phyloP scores from a whole-genome alignment of 192 early-diverging fungal genomes.

The Phlyctochytrium bullatum region DNA sequence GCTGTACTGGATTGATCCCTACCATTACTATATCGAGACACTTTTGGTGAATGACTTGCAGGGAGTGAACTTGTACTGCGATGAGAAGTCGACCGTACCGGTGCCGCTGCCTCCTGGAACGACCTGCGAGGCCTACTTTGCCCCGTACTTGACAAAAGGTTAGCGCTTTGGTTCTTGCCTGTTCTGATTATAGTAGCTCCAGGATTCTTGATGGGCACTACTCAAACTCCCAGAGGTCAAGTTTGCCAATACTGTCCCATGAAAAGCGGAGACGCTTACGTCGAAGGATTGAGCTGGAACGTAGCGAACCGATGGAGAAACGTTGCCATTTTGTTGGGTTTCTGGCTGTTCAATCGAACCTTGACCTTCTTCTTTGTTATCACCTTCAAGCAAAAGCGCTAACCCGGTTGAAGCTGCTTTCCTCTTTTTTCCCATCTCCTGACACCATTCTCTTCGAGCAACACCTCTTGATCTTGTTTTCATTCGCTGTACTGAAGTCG shows the following conservation, averaged over 20 bases:
- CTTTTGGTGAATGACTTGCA: constrained; percentile 17
- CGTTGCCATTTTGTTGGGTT: constrained; percentile 19
- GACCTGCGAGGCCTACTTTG: constrained; percentile 19
- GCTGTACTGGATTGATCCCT: constrained; percentile 25
- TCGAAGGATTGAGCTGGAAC: constrained; percentile 11
- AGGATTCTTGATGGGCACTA: constrained; percentile 9
- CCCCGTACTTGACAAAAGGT: background rate
- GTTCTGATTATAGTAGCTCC: too few relatives aligned
- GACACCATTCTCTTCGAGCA: too few relatives aligned
- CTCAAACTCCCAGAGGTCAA: background rate
- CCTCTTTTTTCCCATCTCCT: constrained; percentile 6
- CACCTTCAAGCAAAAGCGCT: constrained; percentile 18
- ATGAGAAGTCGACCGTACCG: background rate
- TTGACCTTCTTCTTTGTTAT: constrained; percentile 13
- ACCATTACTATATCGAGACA: constrained; percentile 23
- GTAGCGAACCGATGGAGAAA: constrained; percentile 23
- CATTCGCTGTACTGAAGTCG: too few relatives aligned
- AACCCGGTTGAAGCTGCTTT: background rate
- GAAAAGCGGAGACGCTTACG: constrained; percentile 9
- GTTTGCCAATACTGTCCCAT: constrained; percentile 17
- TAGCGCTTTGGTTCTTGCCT: too few relatives aligned
- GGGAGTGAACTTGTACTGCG: constrained; percentile 2
- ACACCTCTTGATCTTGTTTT: too few relatives aligned
- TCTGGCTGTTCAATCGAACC: constrained; percentile 18
- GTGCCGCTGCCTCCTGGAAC: constrained; percentile 3